These are phyloP conservation scores for Obba rivulosa DNA, from an alignment of 768 basidiomycete species.

Conservation along the genomic window DNA sequence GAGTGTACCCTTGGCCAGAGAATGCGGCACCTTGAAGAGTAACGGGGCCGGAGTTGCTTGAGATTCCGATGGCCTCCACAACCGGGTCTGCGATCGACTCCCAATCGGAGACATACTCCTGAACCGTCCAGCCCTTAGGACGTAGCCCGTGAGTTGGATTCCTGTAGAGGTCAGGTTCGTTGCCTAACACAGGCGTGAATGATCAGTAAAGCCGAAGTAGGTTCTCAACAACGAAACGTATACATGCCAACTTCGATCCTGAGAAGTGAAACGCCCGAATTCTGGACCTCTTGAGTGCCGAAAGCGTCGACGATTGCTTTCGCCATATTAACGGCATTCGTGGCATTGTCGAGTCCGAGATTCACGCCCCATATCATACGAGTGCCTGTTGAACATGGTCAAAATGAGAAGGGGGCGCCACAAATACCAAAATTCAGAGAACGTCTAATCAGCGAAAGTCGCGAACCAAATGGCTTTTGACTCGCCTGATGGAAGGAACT, in stretches of 20 bases:
- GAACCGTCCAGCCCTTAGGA: constrained; percentile 18
- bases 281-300: too few species aligned
- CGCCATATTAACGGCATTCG: constrained; percentile 19
- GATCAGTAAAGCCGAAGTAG: background rate
- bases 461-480: background rate
- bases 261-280: too few species aligned
- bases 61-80: constrained; percentile 16
- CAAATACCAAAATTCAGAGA: background rate
- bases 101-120: constrained; percentile 26
- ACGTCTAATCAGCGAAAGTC: background rate
- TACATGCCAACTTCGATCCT: too few species aligned
- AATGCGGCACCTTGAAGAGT: constrained; percentile 22
- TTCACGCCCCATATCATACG: constrained; percentile 63
- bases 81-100: constrained; percentile 19
- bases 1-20: constrained; percentile 42
- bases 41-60: constrained; percentile 11
- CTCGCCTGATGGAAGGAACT: constrained; percentile 42
- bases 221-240: background rate
- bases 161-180: constrained; percentile 29
- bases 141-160: constrained; percentile 23
- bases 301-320: constrained; percentile 1
- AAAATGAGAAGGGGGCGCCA: too few species aligned
- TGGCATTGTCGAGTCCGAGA: constrained; percentile 32
- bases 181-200: too few species aligned
- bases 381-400: too few species aligned